Percentiles rank a stretch among this genome's conserved stretches.
phyloP scores from a whole-genome alignment of 2,329 filamentous ascomycete species.

The Epichloe glyceriae region DNA sequence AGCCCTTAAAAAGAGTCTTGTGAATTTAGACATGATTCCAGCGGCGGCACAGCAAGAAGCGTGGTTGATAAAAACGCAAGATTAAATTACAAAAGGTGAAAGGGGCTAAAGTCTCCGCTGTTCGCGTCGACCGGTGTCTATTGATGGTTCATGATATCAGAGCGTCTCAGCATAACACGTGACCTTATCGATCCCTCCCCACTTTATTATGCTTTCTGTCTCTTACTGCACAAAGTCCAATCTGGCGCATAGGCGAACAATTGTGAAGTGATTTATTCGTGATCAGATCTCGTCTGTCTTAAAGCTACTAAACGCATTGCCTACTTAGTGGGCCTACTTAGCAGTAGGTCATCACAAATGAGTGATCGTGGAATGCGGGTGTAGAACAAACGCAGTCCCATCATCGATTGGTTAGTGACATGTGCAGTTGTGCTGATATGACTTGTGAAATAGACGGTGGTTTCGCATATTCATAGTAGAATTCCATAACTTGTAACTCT shows the following conservation, averaged over 20 bases:
- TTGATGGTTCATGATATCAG: too few species aligned
- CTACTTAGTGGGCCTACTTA: too few species aligned
- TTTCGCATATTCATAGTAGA: neutral
- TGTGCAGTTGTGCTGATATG: neutral
- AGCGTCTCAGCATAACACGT: too few species aligned
- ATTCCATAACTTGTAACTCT: neutral
- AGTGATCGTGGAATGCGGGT: neutral
- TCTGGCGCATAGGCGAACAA: too few species aligned
- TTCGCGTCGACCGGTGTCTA: neutral
- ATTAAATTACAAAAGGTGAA: neutral
- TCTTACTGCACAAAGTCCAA: too few species aligned
- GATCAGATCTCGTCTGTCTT: too few species aligned
- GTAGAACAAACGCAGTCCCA: neutral
- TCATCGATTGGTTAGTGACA: neutral
- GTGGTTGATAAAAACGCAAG: neutral
- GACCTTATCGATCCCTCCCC: too few species aligned
- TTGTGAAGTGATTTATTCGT: too few species aligned
- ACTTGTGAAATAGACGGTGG: neutral
- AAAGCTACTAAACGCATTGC: too few species aligned
- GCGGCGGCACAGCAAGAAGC: neutral
- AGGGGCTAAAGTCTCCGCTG: neutral
- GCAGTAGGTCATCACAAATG: neutral
- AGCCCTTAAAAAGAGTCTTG: conserved; percentile 24
- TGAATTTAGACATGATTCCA: conserved; percentile 22
- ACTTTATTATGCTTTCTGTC: too few species aligned